Evolutionary conservation across 192 early-diverging fungal species (phyloP), one percentile per base, ranked within the genome.

Genomic region (Lobulomyces angularis): DNA sequence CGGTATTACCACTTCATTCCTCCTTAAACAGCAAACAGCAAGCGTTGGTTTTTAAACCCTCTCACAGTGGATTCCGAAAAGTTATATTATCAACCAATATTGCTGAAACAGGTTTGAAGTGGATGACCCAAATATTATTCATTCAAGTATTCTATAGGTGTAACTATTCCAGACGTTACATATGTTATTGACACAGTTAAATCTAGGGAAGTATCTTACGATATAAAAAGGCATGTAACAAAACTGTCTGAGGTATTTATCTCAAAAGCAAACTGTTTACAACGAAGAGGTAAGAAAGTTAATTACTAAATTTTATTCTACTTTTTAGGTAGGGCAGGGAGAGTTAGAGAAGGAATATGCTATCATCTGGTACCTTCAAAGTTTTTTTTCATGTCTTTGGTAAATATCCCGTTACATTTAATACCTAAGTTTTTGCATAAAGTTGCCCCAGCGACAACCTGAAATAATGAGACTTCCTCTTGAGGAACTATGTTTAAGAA

Each of bases 321-420:
- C n/a, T n/a, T n/a, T n/a, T n/a, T n/a, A n/a, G n/a, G n/a, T 5
- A 74, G 89, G 29, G 90, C 90, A 2, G 90, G 90, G 8, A 64
- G 90, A 19, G 74, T 82, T 2, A 69, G 69, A 33, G 63, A 60
- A 17, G 90, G 90, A 12, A 56, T 77, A 0, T 90, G 86, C 43
- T 90, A 65, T 48, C 77, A 82, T 30, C 43, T 94, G 31, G 82
- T 82, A n/a, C n/a, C n/a, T 42, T 61, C 66, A 1, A 44, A 69
- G 28, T 32, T 62, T 2, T 47, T 43, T 1, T 67, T 63, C 46
- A 67, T 80, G 14, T 41, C 58, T 0, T 36, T 72, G 27, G 52
- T 60, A 31, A 27, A 41, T 20, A 34, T 21, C 1, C n/a, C 37
- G 9, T 61, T 22, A 22, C 19, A 40, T 12, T 5, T 1, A 26